Evolutionary conservation across 2,329 filamentous ascomycete species (phyloP), one percentile per base, ranked within the genome.

Genomic region (Beauveria medogensis): DNA sequence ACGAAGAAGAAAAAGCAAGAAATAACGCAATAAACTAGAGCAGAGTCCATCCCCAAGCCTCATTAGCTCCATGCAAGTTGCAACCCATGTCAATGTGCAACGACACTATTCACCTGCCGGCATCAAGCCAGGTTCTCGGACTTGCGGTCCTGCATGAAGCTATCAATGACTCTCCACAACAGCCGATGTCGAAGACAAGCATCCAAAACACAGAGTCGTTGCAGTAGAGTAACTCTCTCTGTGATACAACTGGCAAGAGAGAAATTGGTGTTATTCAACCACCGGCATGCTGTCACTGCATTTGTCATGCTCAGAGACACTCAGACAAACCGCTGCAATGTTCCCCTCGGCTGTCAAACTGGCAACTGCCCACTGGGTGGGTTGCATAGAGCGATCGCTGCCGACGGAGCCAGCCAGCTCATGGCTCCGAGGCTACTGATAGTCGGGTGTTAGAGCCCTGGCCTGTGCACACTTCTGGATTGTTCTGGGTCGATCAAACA

Each of bases 311-410:
- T 37, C 28, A 22, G 18, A 22, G 7, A 22, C 18, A 16, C 12
- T 22, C 50, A 16, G 14, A 22, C 18, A 16, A 12, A 40, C 30
- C 9, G 50, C 20, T 24, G 20, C 37, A 14, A 34, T 18, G 24
- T 46, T n/a, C 12, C 43, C 9, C 28, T 26, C 20, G 20, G 28
- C 54, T 16, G 44, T 57, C 55, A 43, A 48, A 41, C 34, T 37
- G 34, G 12, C 34, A 37, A 37, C 34, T 37, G 5, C 12, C 12
- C 34, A 37, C 34, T 37, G 34, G 14, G 55, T 30, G 55, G 44
- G 22, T 41, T 57, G 55, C 55, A 57, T 57, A 16, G 28, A 40
- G 44, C 43, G 55, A 57, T 57, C 55, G 55, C 55, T 26, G 10
- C 43, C 20, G 12, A 48, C 28, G 43, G 28, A 47, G 40, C 53